Evolutionary conservation across 2,329 filamentous ascomycete species (phyloP), one percentile per base, ranked within the genome.

Genomic region (Tolypocladium ovalisporum): DNA sequence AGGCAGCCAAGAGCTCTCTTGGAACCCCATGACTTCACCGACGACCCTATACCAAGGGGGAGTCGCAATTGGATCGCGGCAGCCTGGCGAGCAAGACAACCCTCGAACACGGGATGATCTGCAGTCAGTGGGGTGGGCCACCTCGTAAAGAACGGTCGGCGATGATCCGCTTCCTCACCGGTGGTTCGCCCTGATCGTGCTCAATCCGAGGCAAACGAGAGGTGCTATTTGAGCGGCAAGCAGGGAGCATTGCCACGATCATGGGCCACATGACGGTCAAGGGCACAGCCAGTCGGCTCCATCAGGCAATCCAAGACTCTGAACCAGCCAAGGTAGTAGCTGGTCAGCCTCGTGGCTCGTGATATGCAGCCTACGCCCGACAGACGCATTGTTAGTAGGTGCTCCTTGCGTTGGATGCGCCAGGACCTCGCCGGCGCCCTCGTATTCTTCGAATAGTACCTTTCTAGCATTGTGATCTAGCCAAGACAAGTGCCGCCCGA

Each of bases 401-500:
- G 53, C 22, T 29, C 32, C 53, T 10, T 34, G 34, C 34, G 5
- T 34, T 34, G 34, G 5, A 34, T 8, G 19, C n/a, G n/a, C n/a
- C n/a, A 24, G 40, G 19, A 13, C n/a, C 12, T 19, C 37, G 51
- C 37, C n/a, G 32, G n/a, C 6, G 24, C 15, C 42, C 52, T 57
- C 56, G 56, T 57, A 57, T 55, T 54, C 56, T 37, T 52, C 54
- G 9, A 52, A 55, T 57, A 57, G 52, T 34, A 15, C 10, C 29
- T 27, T 51, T 51, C 27, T 51, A n/a, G 8, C 47, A 51, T 51
- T 10, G 17, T 51, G 9, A 12, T 22, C 27, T 34, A 34, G 29
- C 47, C 19, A 13, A 51, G 47, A 22, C 29, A 19, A 29, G 47
- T 7, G 29, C 8, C 7, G 27, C 24, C 22, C 40, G 37, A 24